Conservation (phyloP, 495 filamentous ascomycete species). For the Tetracladium setigerum region DNA sequence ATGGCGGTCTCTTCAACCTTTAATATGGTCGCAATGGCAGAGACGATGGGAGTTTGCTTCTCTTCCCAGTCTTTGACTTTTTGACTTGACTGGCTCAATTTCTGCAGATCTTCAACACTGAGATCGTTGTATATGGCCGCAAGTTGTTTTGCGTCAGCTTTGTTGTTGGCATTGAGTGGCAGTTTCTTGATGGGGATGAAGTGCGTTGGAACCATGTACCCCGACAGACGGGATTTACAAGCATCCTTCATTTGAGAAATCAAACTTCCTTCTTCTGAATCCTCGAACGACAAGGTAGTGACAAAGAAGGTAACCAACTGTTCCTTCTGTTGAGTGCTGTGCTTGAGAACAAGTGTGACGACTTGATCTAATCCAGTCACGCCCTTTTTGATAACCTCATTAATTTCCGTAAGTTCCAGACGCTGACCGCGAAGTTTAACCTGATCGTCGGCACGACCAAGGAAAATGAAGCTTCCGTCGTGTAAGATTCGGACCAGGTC, state of each 20-base stretch:
- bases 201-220: constrained; percentile 74
- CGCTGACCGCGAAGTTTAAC: constrained; percentile 74
- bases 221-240: constrained; percentile 53
- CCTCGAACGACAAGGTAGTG: background rate
- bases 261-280: background rate
- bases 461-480: constrained; percentile 63
- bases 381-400: constrained; percentile 49
- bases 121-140: constrained; percentile 50
- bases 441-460: constrained; percentile 72
- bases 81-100: constrained; percentile 32
- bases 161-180: constrained; percentile 68
- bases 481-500: constrained; percentile 68
- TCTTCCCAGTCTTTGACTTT: constrained; percentile 22
- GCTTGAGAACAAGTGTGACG: constrained; percentile 57
- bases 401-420: constrained; percentile 72
- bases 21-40: constrained; percentile 43
- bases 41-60: constrained; percentile 38
- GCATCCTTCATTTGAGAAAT: constrained; percentile 33
- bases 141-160: constrained; percentile 58
- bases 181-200: constrained; percentile 55
- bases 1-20: constrained; percentile 35
- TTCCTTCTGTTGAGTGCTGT: constrained; percentile 54
- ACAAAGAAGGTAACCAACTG: constrained; percentile 66
- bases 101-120: constrained; percentile 45
- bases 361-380: constrained; percentile 44